Base-by-base conservation (phyloP, 768 basidiomycete genomes). In the Myochromella boudieri region DNA sequence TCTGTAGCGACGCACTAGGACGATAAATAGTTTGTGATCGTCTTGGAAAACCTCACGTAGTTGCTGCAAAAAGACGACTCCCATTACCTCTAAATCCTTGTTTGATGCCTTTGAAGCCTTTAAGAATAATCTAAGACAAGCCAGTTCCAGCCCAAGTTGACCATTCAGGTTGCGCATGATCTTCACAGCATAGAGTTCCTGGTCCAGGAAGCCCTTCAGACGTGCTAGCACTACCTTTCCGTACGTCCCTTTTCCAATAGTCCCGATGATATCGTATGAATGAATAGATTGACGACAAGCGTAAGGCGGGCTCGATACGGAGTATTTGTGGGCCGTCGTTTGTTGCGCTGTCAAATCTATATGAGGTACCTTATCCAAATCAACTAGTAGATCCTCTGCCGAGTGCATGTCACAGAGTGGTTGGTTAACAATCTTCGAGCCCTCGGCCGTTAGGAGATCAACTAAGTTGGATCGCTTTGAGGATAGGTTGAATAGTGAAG, bases 141-240 rank as follows among this genome's bases (percentile, higher is more conserved):
- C 51, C 5, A 62, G 39, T 48, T 67, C 63, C 28, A 42, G 43
- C 11, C 40, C 44, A 7, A 44, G 22, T n/a, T 56, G 40, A 34
- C 49, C 25, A 15, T 42, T 26, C 25, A 39, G 21, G 27, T 55
- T 54, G 9, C 46, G 50, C 11, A 59, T 20, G 27, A 60, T 48
- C 48, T 66, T 65, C 39, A 65, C 56, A 8, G 60, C 60, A 34
- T 55, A 54, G 17, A 61, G 36, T 17, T 49, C 28, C 8, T 40
- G 36, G 8, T 51, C 27, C 4, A 27, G 25, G 21, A 39, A 28
- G 9, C 48, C 51, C 7, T 45, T 49, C 10, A 51, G 36, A 29
- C 45, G 51, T 3, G 51, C 61, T 22, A 64, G 45, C 1, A 65
- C 32, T 4, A 65, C 59, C 48, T 58, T 60, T 6, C 61, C 60